Conservation (phyloP, 441 rosid genomes). For the Flueggea neowawraea region DNA sequence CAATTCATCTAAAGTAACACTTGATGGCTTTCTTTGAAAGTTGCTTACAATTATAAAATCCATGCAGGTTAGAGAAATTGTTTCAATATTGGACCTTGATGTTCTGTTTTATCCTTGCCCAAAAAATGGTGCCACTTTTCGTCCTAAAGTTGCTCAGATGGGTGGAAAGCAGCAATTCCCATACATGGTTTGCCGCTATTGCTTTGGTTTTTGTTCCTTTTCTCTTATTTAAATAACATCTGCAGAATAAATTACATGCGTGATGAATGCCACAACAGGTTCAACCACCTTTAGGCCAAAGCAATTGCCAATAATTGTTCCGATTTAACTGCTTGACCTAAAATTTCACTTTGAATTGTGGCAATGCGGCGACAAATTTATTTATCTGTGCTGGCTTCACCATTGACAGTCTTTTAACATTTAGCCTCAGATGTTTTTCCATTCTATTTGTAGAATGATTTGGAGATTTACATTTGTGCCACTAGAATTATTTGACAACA, state of each 20-base stretch:
- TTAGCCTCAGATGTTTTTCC: too few relatives aligned
- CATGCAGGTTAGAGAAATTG: constrained; percentile 90
- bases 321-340: too few relatives aligned
- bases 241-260: not conserved
- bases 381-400: too few relatives aligned
- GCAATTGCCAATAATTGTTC: too few relatives aligned
- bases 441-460: too few relatives aligned
- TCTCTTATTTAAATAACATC: not conserved
- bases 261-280: too few relatives aligned
- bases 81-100: constrained; percentile 84
- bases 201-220: constrained; percentile 2
- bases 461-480: too few relatives aligned
- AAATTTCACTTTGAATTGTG: too few relatives aligned
- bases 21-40: constrained; percentile 4
- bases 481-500: too few relatives aligned
- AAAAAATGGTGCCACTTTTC: constrained; percentile 79
- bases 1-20: constrained; percentile 5
- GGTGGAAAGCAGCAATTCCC: constrained; percentile 93
- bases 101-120: constrained; percentile 95
- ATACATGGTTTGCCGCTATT: constrained; percentile 68
- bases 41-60: constrained; percentile 18
- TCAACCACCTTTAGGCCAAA: too few relatives aligned
- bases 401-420: too few relatives aligned
- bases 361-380: too few relatives aligned
- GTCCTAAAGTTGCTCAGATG: constrained; percentile 73